Evolutionary conservation across 192 early-diverging fungal species (phyloP).

Genomic region (Coemansia sp.): DNA sequence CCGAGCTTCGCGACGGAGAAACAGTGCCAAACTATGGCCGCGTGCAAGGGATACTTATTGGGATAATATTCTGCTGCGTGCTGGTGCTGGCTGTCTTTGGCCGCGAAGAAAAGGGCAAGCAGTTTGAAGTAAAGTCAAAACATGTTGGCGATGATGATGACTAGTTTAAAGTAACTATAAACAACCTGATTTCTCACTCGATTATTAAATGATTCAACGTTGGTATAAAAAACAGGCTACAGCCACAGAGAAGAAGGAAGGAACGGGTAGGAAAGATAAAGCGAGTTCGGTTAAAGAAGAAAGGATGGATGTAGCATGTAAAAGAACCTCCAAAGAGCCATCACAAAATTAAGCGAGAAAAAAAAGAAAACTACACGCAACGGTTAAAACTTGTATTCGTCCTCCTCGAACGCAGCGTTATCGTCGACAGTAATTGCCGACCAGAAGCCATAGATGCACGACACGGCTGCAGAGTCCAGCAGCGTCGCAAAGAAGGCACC

Average conservation of each 20-base stretch:
- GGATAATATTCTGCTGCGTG: conserved; percentile 43
- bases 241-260: neutral
- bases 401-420: conserved; percentile 35
- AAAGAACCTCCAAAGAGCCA: neutral
- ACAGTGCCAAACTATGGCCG: conserved; percentile 53
- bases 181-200: neutral
- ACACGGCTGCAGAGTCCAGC: conserved; percentile 46
- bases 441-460: conserved; percentile 59
- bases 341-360: conserved; percentile 7
- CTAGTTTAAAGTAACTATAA: neutral
- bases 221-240: conserved; percentile 1
- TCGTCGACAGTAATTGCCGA: conserved; percentile 58
- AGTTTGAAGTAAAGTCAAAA: conserved; percentile 34
- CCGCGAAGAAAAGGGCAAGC: conserved; percentile 58
- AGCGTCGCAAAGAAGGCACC: conserved; percentile 58
- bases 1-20: conserved; percentile 48
- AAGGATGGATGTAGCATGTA: neutral
- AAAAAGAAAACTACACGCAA: conserved; percentile 1
- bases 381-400: conserved; percentile 47
- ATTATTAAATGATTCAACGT: neutral
- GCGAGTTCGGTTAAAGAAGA: neutral
- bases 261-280: neutral
- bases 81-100: conserved; percentile 55
- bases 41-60: conserved; percentile 64
- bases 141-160: neutral